Evolutionary conservation across 164 flowering plant species (phyloP).

Genomic region (Aristolochia contorta): DNA sequence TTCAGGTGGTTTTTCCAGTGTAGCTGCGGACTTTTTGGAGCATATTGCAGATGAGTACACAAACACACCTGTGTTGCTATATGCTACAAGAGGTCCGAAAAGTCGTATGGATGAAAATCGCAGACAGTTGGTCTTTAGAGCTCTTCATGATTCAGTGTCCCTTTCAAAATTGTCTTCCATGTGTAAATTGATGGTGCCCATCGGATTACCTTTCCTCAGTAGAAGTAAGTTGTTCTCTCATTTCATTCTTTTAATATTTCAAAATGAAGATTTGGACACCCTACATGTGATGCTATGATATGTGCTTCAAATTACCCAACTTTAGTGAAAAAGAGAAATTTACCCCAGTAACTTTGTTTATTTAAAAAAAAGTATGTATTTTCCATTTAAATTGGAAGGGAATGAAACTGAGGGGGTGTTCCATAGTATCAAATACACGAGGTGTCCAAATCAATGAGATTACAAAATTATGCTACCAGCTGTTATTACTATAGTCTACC

Average conservation of each 20-base stretch:
- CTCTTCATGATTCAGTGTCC: constrained; percentile 82
- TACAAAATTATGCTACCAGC: no score
- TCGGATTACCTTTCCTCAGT: constrained; percentile 67
- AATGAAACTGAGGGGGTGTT: no score
- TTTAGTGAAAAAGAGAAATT: no score
- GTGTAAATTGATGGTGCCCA: constrained; percentile 65
- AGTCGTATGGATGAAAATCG: constrained; percentile 22
- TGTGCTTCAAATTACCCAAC: not conserved
- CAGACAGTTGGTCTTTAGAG: constrained; percentile 28
- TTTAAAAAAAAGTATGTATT: no score
- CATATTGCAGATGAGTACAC: constrained; percentile 84
- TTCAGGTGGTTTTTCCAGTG: constrained; percentile 84
- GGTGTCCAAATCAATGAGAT: no score
- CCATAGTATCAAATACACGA: no score
- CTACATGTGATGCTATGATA: not conserved
- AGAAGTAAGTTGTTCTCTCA: constrained; percentile 35
- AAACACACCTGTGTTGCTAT: constrained; percentile 71
- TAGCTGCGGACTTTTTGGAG: constrained; percentile 77
- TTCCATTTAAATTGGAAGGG: no score
- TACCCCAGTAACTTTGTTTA: no score
- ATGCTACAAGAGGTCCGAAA: constrained; percentile 45
- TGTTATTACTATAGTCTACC: not conserved
- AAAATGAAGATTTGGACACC: not conserved
- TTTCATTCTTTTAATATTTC: not conserved
- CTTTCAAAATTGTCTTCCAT: constrained; percentile 67